Base-by-base conservation (phyloP, 495 filamentous ascomycete genomes). In the Parachaetomium inaequale region DNA sequence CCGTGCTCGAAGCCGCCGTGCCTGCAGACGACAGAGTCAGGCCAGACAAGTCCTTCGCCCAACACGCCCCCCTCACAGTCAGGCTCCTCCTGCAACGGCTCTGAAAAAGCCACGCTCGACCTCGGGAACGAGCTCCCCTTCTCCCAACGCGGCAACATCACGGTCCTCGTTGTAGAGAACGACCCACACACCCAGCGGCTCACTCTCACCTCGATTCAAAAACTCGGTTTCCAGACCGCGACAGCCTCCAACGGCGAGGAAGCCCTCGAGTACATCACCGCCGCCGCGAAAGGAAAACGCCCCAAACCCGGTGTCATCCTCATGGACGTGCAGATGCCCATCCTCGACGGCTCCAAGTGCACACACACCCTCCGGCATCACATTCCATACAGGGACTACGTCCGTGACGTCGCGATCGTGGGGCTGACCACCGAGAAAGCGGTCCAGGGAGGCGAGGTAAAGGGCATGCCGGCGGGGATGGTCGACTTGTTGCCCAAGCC, bases 291-390 rank as follows among this genome's bases (percentile, higher is more conserved):
- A 4, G 74, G 78, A 14, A 70, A 40, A 28, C 70, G 81, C 40
- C 72, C 76, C 10, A 81, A 76, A 55, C 85, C 88, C 2, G 84
- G 93, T 63, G 87, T 93, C n/a, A 89, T 93, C 50, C 79, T 93
- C 8, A 94, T 95, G 91, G 89, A 95, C 66, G 85, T 92, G 0
- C 88, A 92, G 71, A 92, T 94, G 88, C 88, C 89, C 5, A 78
- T 92, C 17, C 83, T 92, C 61, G 90, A 92, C 63, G 91, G 91
- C 1, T 93, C 93, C 66, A 77, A 81, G 32, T 87, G 89, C 34
- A 92, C 89, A 0, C 85, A 86, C n/a, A 78, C 84, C 32, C 83
- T 94, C 26, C 78, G 90, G 42, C 81, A 83, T 52, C 80, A 86
- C 59, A 57, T 73, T 3, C 85, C 83, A 4, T 86, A 88, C 65